These are phyloP conservation scores for Russula ochroleuca DNA, from an alignment of 768 basidiomycete species.

Conservation along the genomic window DNA sequence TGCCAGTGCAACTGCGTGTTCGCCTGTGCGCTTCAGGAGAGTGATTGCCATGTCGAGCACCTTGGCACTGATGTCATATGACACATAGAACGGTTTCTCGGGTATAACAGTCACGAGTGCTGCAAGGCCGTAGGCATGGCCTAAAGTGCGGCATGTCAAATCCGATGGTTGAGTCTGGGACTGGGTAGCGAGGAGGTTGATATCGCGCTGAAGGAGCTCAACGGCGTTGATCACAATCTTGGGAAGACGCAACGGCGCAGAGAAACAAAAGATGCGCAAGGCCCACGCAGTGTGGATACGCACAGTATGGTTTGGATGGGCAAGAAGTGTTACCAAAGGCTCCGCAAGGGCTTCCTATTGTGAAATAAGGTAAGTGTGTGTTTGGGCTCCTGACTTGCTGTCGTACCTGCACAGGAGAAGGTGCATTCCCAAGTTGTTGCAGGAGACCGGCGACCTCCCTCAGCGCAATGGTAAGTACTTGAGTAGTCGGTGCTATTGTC, in stretches of 20 bases:
- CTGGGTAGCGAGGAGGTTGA: constrained; percentile 52
- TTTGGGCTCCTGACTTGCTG: background rate
- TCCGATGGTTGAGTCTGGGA: constrained; percentile 61
- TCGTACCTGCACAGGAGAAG: constrained; percentile 74
- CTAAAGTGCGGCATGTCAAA: constrained; percentile 65
- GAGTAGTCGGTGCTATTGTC: constrained; percentile 60
- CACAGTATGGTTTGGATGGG: constrained; percentile 85
- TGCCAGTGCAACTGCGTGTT: constrained; percentile 82
- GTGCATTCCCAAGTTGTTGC: constrained; percentile 88
- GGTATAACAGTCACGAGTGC: constrained; percentile 84
- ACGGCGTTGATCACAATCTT: constrained; percentile 71
- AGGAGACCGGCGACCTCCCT: constrained; percentile 82
- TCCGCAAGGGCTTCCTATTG: constrained; percentile 71
- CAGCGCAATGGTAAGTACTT: constrained; percentile 68
- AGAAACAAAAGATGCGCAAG: constrained; percentile 84
- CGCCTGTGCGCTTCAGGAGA: constrained; percentile 84
- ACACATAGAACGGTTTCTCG: constrained; percentile 86
- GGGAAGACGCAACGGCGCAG: constrained; percentile 80
- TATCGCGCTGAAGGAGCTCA: constrained; percentile 80
- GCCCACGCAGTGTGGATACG: constrained; percentile 85
- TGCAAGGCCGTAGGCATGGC: constrained; percentile 87
- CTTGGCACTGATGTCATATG: constrained; percentile 87
- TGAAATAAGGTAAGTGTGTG: background rate
- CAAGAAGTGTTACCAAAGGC: constrained; percentile 76
- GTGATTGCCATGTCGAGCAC: constrained; percentile 88